Evolutionary conservation across 2,329 filamentous ascomycete genomes (phyloP).

Genomic region (Amauroascus niger): DNA sequence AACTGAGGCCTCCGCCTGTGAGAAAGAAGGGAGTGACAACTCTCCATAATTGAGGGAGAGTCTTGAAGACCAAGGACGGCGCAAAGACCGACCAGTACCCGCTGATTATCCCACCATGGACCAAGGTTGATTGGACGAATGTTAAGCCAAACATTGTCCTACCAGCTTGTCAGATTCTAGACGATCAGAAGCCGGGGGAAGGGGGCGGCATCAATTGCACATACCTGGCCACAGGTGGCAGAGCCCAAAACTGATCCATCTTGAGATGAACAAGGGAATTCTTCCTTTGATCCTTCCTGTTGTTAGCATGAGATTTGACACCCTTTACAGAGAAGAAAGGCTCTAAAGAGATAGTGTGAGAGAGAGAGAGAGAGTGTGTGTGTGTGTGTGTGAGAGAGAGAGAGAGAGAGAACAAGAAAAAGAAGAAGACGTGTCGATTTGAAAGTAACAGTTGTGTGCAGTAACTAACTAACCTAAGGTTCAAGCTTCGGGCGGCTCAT

Average conservation of each 20-base stretch:
- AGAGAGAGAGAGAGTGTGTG: too few relatives aligned
- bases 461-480: too few relatives aligned
- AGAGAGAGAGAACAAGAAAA: not conserved
- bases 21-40: conserved; percentile 50
- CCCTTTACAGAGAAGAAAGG: not conserved
- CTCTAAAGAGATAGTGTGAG: not conserved
- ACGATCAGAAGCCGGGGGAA: conserved; percentile 22
- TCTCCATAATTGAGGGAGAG: conserved; percentile 53
- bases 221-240: conserved; percentile 60
- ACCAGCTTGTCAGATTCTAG: conserved; percentile 35
- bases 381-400: too few relatives aligned
- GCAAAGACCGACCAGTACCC: conserved; percentile 43
- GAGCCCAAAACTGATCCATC: conserved; percentile 56
- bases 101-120: conserved; percentile 48
- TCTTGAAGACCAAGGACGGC: conserved; percentile 43
- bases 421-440: too few relatives aligned
- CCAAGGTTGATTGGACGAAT: conserved; percentile 52
- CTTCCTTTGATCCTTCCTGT: not conserved
- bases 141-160: conserved; percentile 60
- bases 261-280: conserved; percentile 7
- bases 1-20: conserved; percentile 45
- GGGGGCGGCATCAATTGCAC: conserved; percentile 25
- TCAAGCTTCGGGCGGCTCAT: not conserved
- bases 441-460: too few relatives aligned
- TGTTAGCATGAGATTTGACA: not conserved